Evolutionary conservation across 345 rosid genomes (phyloP).

Genomic region (Camelina hispida): DNA sequence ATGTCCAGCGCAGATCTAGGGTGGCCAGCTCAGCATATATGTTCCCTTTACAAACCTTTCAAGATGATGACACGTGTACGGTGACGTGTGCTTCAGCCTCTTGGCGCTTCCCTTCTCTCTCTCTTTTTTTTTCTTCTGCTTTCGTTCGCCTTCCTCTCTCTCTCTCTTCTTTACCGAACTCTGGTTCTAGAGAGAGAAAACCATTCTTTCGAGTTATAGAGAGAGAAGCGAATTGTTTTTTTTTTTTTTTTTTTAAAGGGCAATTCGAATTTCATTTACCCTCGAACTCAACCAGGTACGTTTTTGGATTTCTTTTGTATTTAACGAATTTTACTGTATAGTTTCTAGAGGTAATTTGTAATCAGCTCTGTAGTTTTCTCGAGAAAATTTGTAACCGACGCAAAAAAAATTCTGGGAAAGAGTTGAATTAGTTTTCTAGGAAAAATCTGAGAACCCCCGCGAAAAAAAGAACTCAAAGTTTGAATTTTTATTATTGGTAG

Average conservation of each 20-base stretch:
- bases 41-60: slow-evolving; percentile 2
- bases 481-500: not conserved
- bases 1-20: slow-evolving; percentile 41
- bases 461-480: not conserved
- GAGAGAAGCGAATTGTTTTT: not conserved
- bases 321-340: not conserved
- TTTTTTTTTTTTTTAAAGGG: not conserved
- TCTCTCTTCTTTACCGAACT: slow-evolving; percentile 19
- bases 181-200: slow-evolving; percentile 38
- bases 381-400: not conserved
- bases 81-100: slow-evolving; percentile 43
- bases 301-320: not conserved
- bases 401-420: not conserved
- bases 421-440: not conserved
- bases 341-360: not conserved
- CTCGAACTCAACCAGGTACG: slow-evolving; percentile 13
- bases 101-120: slow-evolving; percentile 33
- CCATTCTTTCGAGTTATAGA: slow-evolving; percentile 1
- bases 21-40: slow-evolving; percentile 41
- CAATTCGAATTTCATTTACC: not conserved
- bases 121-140: not conserved
- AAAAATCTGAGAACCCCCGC: slow-evolving; percentile 6
- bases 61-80: slow-evolving; percentile 36
- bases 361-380: not conserved
- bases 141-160: not conserved